Evolutionary conservation across 352 stramenopile genomes (phyloP).

Genomic region (Pythium utonaiense): DNA sequence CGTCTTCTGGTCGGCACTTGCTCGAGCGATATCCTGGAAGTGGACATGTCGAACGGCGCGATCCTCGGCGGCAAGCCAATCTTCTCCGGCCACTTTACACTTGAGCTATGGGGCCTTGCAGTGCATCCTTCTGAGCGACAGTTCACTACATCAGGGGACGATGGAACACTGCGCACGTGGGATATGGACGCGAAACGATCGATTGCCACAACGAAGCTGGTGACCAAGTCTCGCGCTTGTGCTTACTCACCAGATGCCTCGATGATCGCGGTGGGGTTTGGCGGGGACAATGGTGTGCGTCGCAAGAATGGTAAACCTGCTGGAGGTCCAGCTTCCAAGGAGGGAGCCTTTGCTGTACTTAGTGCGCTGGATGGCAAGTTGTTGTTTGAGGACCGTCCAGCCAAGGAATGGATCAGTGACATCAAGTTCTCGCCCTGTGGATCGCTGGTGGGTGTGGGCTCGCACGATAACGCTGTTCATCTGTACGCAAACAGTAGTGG

Average conservation of each 20-base stretch:
- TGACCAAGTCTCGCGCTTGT: conserved; percentile 64
- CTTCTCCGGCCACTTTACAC: conserved; percentile 57
- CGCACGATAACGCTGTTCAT: conserved; percentile 74
- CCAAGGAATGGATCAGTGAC: conserved; percentile 76
- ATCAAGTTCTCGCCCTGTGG: conserved; percentile 70
- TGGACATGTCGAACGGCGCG: conserved; percentile 37
- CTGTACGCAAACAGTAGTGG: conserved; percentile 33
- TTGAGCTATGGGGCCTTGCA: conserved; percentile 82
- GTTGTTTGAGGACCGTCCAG: conserved; percentile 55
- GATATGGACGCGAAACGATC: conserved; percentile 59
- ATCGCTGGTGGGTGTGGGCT: conserved; percentile 47
- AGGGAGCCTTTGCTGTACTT: conserved; percentile 49
- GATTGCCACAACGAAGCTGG: conserved; percentile 32
- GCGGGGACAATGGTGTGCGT: conserved; percentile 52
- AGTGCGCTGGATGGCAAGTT: conserved; percentile 23
- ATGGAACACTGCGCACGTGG: conserved; percentile 82
- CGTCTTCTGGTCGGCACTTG: conserved; percentile 80
- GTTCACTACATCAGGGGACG: conserved; percentile 76
- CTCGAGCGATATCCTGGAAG: conserved; percentile 87
- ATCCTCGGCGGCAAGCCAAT: conserved; percentile 39
- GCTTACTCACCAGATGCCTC: conserved; percentile 84
- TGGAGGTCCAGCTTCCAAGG: conserved; percentile 29
- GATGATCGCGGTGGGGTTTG: conserved; percentile 81
- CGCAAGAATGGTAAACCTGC: conserved; percentile 28
- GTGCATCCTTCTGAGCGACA: conserved; percentile 59